phyloP scores from a whole-genome alignment of 768 basidiomycete species.

The Boletus fagicola region DNA sequence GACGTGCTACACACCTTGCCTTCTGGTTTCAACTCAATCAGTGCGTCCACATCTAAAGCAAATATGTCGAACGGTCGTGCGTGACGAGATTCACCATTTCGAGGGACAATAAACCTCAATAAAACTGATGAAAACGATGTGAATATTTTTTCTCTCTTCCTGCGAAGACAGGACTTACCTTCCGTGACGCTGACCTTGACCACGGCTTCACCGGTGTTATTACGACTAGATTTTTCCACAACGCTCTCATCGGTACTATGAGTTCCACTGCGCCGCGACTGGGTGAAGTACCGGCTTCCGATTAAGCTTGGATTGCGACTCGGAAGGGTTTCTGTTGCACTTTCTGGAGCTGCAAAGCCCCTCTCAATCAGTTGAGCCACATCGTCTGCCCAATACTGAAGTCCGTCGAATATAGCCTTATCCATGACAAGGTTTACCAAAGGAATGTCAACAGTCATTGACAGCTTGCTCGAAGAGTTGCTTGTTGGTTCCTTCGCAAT shows the following conservation, averaged over 20 bases:
- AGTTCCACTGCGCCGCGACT: constrained; percentile 38
- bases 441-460: constrained; percentile 47
- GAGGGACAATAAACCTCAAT: constrained; percentile 51
- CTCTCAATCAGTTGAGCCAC: constrained; percentile 66
- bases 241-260: constrained; percentile 41
- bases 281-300: constrained; percentile 74
- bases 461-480: constrained; percentile 9
- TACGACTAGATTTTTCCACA: constrained; percentile 23
- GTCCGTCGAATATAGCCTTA: constrained; percentile 66
- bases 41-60: constrained; percentile 59
- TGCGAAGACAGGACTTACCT: constrained; percentile 29
- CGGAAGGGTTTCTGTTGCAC: constrained; percentile 31
- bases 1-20: constrained; percentile 53
- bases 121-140: constrained; percentile 27
- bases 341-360: constrained; percentile 23
- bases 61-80: constrained; percentile 53
- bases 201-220: constrained; percentile 40
- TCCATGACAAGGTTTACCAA: constrained; percentile 58
- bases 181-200: constrained; percentile 50
- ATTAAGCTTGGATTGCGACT: constrained; percentile 66
- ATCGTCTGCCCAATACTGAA: constrained; percentile 91
- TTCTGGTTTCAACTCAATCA: constrained; percentile 67
- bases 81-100: constrained; percentile 31
- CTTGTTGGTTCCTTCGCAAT: not conserved
- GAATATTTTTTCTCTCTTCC: not conserved